Percentiles rank a stretch among this genome's conserved stretches.
Evolutionary conservation across 2,329 filamentous ascomycete genomes (phyloP).

Genomic region (Fusarium brevicatenulatum): DNA sequence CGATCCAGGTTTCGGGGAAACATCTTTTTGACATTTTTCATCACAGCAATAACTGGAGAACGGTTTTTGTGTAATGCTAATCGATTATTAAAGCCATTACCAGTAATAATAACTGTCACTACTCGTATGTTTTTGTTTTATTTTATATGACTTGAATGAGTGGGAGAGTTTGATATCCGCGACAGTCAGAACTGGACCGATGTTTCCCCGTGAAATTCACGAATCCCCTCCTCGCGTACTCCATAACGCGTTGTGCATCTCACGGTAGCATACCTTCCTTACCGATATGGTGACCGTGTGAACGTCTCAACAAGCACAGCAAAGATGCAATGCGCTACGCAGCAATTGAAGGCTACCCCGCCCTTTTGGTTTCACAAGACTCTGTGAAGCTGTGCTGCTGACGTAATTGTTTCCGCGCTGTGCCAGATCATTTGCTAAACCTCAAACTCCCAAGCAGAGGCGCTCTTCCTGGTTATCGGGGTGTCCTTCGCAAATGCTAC

Average conservation of each 20-base stretch:
- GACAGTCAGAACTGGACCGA: not conserved
- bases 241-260: not conserved
- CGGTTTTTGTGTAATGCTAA: not conserved
- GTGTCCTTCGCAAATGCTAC: not conserved
- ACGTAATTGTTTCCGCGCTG: not conserved
- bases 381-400: not conserved
- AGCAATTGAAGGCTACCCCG: too few relatives aligned
- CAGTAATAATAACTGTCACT: too few relatives aligned
- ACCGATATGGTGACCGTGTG: not conserved
- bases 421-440: not conserved
- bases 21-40: not conserved
- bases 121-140: too few relatives aligned
- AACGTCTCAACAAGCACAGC: not conserved
- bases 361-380: too few relatives aligned
- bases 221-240: not conserved
- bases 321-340: not conserved
- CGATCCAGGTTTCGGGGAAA: slow-evolving; percentile 28
- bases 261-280: too few relatives aligned
- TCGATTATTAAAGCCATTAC: not conserved
- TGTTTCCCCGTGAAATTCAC: not conserved
- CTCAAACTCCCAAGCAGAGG: not conserved
- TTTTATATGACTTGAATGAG: not conserved
- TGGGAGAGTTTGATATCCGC: not conserved
- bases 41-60: too few relatives aligned
- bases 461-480: not conserved